These are phyloP conservation scores for Combretum micranthum DNA, from an alignment of 345 rosid species.

Conservation along the genomic window DNA sequence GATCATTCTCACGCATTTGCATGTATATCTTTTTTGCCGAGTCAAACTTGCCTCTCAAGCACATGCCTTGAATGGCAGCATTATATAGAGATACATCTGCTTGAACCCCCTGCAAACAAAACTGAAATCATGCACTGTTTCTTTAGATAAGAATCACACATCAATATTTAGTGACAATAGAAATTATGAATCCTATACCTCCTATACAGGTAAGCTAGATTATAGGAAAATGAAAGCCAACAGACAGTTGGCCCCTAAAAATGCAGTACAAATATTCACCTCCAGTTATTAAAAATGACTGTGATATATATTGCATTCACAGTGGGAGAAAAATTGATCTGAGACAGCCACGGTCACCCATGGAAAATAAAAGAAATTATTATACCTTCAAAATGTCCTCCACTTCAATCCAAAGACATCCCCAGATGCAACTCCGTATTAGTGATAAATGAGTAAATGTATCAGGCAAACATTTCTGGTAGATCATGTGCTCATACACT, in stretches of 20 bases:
- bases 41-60: slow-evolving; percentile 50
- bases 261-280: no score
- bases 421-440: slow-evolving; percentile 70
- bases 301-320: no score
- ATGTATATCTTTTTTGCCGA: slow-evolving; percentile 51
- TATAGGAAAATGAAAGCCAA: no score
- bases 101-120: slow-evolving; percentile 35
- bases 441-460: slow-evolving; percentile 63
- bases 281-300: no score
- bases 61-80: slow-evolving; percentile 72
- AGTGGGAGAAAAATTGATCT: no score
- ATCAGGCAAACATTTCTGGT: slow-evolving; percentile 41
- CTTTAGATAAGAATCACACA: no score
- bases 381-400: slow-evolving; percentile 52
- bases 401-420: slow-evolving; percentile 67
- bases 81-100: slow-evolving; percentile 54
- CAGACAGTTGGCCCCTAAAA: no score
- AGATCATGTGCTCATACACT: slow-evolving; percentile 67
- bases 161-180: no score
- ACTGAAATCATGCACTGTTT: background rate
- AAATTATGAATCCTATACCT: no score
- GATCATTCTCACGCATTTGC: slow-evolving; percentile 47
- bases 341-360: background rate
- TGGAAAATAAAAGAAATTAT: slow-evolving; percentile 2
- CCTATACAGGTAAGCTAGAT: no score